Percentiles rank a stretch among this genome's conserved stretches.
Evolutionary conservation across 257 asterid species (phyloP).

Genomic region (Eustoma russellianum): DNA sequence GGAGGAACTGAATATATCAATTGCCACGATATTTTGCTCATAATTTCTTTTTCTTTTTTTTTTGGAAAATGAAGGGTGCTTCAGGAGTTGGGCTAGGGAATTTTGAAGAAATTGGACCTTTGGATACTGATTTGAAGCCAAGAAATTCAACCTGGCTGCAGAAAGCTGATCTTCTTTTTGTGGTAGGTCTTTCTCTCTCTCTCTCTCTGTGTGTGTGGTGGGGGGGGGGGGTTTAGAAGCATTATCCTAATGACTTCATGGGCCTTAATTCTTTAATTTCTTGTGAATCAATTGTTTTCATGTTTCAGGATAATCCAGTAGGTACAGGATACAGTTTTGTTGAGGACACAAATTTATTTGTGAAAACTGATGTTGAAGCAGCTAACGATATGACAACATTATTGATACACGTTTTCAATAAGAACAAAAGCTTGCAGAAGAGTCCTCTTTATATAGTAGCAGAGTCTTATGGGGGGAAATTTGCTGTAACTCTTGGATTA

Average conservation of each 20-base stretch:
- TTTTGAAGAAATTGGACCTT: slow-evolving; percentile 86
- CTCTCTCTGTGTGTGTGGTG: too few relatives aligned
- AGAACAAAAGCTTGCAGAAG: slow-evolving; percentile 45
- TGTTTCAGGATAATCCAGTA: slow-evolving; percentile 82
- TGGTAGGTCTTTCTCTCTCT: slow-evolving; percentile 39
- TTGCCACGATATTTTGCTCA: too few relatives aligned
- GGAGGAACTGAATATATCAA: too few relatives aligned
- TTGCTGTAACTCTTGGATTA: slow-evolving; percentile 83
- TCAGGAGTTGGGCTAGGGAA: slow-evolving; percentile 95
- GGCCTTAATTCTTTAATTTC: too few relatives aligned
- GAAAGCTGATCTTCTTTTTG: slow-evolving; percentile 89
- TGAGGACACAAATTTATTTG: slow-evolving; percentile 55
- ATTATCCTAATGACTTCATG: too few relatives aligned
- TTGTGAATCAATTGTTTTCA: too few relatives aligned
- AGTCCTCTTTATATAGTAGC: slow-evolving; percentile 81
- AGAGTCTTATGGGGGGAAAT: slow-evolving; percentile 94
- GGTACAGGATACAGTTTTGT: slow-evolving; percentile 96
- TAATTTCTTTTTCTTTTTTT: background rate
- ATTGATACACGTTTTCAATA: slow-evolving; percentile 54
- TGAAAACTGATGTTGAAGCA: slow-evolving; percentile 75
- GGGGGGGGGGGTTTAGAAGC: too few relatives aligned
- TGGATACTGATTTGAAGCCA: slow-evolving; percentile 60
- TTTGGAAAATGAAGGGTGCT: slow-evolving; percentile 46
- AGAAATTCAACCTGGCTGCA: slow-evolving; percentile 86
- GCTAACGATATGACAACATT: slow-evolving; percentile 74